phyloP scores from a whole-genome alignment of 306 rosid species.

The Malus sieversii region DNA sequence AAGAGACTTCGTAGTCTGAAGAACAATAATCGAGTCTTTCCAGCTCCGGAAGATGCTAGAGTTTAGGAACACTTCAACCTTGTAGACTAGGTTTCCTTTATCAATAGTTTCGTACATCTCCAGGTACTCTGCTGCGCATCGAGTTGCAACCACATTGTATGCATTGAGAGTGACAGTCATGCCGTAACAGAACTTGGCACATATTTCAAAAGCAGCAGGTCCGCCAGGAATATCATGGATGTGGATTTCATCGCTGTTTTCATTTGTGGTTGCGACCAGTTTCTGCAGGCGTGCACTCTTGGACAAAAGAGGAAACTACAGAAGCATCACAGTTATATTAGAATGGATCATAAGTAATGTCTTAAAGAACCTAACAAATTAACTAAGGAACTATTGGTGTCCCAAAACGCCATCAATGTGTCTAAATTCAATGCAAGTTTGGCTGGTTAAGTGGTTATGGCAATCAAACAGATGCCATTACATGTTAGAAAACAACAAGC shows the following conservation, averaged over 20 bases:
- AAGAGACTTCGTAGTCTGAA: slow-evolving; percentile 73
- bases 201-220: slow-evolving; percentile 90
- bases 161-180: slow-evolving; percentile 92
- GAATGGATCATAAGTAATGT: not conserved
- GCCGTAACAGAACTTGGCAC: slow-evolving; percentile 87
- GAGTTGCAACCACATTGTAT: slow-evolving; percentile 83
- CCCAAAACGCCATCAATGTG: not conserved
- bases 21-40: slow-evolving; percentile 92
- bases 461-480: not conserved
- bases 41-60: slow-evolving; percentile 90
- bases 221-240: slow-evolving; percentile 89
- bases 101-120: slow-evolving; percentile 85
- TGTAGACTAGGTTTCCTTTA: slow-evolving; percentile 88
- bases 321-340: slow-evolving; percentile 6
- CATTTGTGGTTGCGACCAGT: slow-evolving; percentile 45
- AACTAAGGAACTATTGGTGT: not conserved
- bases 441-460: not conserved
- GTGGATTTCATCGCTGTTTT: slow-evolving; percentile 48
- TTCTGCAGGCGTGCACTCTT: slow-evolving; percentile 80
- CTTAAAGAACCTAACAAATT: not conserved
- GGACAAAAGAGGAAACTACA: slow-evolving; percentile 89
- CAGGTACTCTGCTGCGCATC: slow-evolving; percentile 89
- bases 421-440: not conserved
- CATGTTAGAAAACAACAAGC: not conserved
- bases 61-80: slow-evolving; percentile 89